Evolutionary conservation across 2,329 filamentous ascomycete genomes (phyloP), one percentile per base, ranked within the genome.

Genomic region (Aspergillus flavus): DNA sequence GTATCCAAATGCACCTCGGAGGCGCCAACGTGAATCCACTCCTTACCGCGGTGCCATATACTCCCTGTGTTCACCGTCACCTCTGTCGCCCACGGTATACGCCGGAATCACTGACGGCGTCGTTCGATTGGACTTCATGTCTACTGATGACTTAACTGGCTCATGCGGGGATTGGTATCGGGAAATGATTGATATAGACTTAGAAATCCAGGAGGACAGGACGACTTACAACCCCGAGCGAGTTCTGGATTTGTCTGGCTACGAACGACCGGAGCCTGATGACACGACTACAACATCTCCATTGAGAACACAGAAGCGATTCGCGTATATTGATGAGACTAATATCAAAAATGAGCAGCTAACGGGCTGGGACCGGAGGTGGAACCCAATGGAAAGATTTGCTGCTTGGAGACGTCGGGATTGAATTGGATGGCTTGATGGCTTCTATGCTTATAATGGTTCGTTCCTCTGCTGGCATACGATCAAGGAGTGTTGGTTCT

Each of bases 21-120:
- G 41, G 36, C 69, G 64, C 32, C 45, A 59, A 9, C 67, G 68
- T 34, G 64, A 62, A 63, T 65, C 61, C 50, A 69, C 66, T 21
- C 68, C 74, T 6, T 82, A 83, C 70, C 75, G 79, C 12, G 80
- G 80, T 4, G 76, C 80, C 7, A 76, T 83, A 26, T 82, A 82
- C 64, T 76, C 75, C 16, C 76, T 83, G 67, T 80, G 78, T 10
- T 76, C 77, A 1, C 81, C 81, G 3, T 82, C 80, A 3, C 73
- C 78, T 10, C 75, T 77, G 36, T 83, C 81, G 0, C 75, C 79
- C 28, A 81, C 80, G 4, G 68, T 82, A n/a, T 83, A 81, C 63
- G 76, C 79, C 12, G 81, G 81, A 2, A 70, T 82, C 16, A 76
- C 78, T 36, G 76, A 80, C 43, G 76, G 78, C 28, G 71, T 82